Evolutionary conservation across 164 flowering plant genomes (phyloP).

Genomic region (Chimonanthus salicifolius): DNA sequence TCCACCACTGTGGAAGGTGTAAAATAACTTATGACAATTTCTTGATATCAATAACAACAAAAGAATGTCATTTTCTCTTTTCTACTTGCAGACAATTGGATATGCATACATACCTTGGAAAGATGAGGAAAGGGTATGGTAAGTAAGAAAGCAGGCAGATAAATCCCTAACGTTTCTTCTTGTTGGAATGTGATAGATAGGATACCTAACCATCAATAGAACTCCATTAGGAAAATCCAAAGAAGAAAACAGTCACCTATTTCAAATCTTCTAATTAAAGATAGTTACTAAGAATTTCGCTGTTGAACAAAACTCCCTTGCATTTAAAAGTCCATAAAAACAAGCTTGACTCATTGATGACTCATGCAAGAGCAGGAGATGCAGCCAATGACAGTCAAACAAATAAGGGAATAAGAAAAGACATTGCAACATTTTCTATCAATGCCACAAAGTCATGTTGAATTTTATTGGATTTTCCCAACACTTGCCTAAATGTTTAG

Average conservation of each 20-base stretch:
- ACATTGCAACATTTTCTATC: too few relatives aligned
- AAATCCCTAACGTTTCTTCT: conserved; percentile 37
- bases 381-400: not conserved
- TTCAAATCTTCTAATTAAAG: not conserved
- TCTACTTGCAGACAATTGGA: not conserved
- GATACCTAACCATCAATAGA: conserved; percentile 39
- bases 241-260: not conserved
- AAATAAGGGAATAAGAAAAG: too few relatives aligned
- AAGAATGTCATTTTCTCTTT: not conserved
- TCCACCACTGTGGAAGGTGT: too few relatives aligned
- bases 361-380: not conserved
- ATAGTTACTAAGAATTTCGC: not conserved
- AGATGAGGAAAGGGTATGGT: conserved; percentile 58
- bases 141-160: conserved; percentile 56
- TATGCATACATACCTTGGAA: conserved; percentile 40
- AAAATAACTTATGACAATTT: not conserved
- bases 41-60: not conserved
- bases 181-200: conserved; percentile 58
- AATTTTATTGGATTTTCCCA: not conserved
- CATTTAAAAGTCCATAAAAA: not conserved
- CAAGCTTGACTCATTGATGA: not conserved
- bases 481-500: too few relatives aligned
- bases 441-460: not conserved
- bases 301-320: not conserved
- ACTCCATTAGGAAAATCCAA: not conserved